Evolutionary conservation across 257 asterid species (phyloP), one percentile per base, ranked within the genome.

Genomic region (Lycium ferocissimum): DNA sequence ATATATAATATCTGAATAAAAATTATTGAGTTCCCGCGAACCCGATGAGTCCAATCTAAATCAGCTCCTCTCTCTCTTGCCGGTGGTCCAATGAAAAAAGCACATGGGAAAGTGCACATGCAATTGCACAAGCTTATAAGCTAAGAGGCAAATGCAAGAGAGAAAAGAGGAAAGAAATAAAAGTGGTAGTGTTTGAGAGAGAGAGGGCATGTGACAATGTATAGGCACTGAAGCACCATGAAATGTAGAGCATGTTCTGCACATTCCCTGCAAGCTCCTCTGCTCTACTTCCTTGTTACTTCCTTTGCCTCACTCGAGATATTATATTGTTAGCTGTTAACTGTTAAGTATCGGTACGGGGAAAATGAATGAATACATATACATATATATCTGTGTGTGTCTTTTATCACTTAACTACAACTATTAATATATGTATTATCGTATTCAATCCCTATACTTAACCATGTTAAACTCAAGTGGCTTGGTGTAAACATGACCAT

Each of bases 221-320:
- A 37, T 90, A 88, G 92, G 92, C 93, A 92, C 90, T 91, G 92
- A 87, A 89, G 93, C 88, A 89, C 91, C 93, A 94, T 92, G 89
- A 92, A 91, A 90, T 92, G 95, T 90, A 92, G 87, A 87, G 85
- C 98, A 92, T 95, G 98, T 95, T 95, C 97, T 95, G 95, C 98
- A 92, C 97, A 95, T 95, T 95, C 98, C 97, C 96, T 89, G 96
- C 96, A 93, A 91, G 86, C 89, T 87, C 72, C 89, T 89, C 75
- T 43, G 49, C 56, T 58, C 73, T 86, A 82, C 82, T 76, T 76
- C 82, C 63, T 49, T 76, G 26, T 3, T 76, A 14, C 12, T 51
- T 51, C 82, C 45, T 73, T 6, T 43, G 57, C 80, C 37, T 72
- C 57, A 18, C 56, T 2, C 15, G 53, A 17, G 2, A 17, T 70